Evolutionary conservation across 1,284 basidiomycete genomes (phyloP).

Genomic region (Phlebopus sp.): DNA sequence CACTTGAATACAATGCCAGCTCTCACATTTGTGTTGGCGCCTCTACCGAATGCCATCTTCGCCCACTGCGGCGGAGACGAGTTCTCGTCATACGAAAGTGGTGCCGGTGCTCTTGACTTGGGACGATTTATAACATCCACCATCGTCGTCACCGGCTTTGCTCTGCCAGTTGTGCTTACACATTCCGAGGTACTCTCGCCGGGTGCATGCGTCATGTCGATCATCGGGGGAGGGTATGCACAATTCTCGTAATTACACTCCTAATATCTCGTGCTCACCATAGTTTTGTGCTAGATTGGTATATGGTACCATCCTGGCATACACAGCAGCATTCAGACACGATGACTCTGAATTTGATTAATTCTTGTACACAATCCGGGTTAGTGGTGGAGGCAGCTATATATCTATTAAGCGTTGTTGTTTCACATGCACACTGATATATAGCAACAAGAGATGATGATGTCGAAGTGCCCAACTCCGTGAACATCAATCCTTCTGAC

Average conservation of each 20-base stretch:
- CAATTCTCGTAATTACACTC: background rate
- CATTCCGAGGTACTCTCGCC: constrained; percentile 88
- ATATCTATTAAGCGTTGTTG: constrained; percentile 9
- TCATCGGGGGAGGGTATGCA: constrained; percentile 80
- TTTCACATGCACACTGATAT: constrained; percentile 6
- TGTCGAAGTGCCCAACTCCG: background rate
- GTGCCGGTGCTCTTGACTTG: constrained; percentile 66
- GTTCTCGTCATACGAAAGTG: constrained; percentile 67
- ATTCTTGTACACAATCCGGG: constrained; percentile 5
- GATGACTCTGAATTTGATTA: constrained; percentile 74
- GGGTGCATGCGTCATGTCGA: constrained; percentile 91
- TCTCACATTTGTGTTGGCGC: constrained; percentile 92
- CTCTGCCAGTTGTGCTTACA: constrained; percentile 88
- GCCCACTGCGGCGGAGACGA: constrained; percentile 85
- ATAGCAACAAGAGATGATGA: background rate
- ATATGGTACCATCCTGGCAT: constrained; percentile 90
- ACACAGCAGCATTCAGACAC: constrained; percentile 80
- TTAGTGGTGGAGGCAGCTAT: constrained; percentile 13
- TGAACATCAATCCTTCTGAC: too few relatives aligned
- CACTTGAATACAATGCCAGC: constrained; percentile 48
- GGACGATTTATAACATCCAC: constrained; percentile 93
- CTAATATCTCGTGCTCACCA: background rate
- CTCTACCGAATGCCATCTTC: constrained; percentile 90
- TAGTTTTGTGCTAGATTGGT: constrained; percentile 60
- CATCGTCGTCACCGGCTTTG: constrained; percentile 91